phyloP scores from a whole-genome alignment of 1,284 basidiomycete species.

The Cutaneotrichosporon curvatum region DNA sequence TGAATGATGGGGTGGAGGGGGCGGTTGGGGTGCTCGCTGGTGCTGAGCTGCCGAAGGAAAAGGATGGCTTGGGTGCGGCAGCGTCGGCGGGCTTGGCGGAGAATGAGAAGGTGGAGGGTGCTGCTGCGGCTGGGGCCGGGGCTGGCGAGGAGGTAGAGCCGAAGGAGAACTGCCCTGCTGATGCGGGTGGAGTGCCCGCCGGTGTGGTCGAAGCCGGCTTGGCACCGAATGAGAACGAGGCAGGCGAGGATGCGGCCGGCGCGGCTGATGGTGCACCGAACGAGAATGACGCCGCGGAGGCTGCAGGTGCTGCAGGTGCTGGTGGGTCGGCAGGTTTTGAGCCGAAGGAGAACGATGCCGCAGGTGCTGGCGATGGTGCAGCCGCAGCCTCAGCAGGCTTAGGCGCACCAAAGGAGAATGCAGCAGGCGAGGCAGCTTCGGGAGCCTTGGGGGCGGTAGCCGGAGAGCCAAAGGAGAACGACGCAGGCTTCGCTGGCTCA shows the following conservation, averaged over 20 bases:
- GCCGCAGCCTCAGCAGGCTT: neutral
- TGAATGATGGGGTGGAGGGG: neutral
- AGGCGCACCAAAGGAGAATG: constrained; percentile 7
- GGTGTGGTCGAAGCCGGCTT: neutral
- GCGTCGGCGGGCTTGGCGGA: neutral
- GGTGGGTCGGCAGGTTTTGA: neutral
- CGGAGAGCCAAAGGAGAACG: constrained; percentile 5
- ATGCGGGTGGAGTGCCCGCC: neutral
- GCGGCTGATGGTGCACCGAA: neutral
- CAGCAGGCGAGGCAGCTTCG: neutral
- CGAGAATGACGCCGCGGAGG: neutral
- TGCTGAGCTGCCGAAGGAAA: neutral
- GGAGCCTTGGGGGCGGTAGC: neutral
- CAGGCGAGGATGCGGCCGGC: constrained; percentile 3
- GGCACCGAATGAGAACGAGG: constrained; percentile 7
- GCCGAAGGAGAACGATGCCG: constrained; percentile 6
- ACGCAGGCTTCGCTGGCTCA: neutral
- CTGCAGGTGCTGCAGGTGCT: neutral
- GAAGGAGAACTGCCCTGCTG: neutral
- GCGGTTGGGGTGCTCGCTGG: neutral
- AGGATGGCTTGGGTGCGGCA: neutral
- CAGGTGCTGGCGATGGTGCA: neutral
- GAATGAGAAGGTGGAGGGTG: neutral
- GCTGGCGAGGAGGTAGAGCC: neutral
- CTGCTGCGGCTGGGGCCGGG: neutral